Percentiles rank a stretch among this genome's conserved stretches.
These are phyloP conservation scores for Colletotrichum sidae DNA, from an alignment of 2,329 filamentous ascomycete species.

Conservation along the genomic window DNA sequence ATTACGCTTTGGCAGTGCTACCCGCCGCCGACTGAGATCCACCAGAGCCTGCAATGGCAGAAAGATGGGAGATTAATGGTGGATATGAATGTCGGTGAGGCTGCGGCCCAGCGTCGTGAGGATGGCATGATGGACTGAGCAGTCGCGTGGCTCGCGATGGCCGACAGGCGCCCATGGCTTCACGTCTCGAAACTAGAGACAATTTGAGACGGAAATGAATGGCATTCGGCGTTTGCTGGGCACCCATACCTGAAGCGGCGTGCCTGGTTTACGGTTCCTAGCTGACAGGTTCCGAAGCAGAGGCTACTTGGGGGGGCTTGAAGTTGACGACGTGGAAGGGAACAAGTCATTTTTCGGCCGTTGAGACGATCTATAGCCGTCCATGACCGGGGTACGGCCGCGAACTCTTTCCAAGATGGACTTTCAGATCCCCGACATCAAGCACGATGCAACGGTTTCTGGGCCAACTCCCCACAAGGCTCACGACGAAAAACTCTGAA, in stretches of 20 bases:
- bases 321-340: too few species aligned
- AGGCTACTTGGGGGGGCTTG: too few species aligned
- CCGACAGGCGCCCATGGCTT: background rate
- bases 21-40: background rate
- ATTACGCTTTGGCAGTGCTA: background rate
- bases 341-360: too few species aligned
- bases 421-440: too few species aligned
- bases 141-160: conserved; percentile 6
- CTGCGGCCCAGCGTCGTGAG: background rate
- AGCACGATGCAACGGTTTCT: too few species aligned
- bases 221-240: background rate
- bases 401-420: too few species aligned
- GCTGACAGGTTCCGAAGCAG: too few species aligned
- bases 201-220: background rate
- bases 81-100: conserved; percentile 10
- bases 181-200: background rate
- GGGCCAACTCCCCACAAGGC: background rate
- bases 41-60: background rate
- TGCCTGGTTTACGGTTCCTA: too few species aligned
- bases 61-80: background rate
- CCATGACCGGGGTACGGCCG: too few species aligned
- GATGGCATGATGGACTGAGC: conserved; percentile 5
- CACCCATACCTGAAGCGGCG: too few species aligned
- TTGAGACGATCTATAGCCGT: too few species aligned
- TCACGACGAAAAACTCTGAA: background rate